Conservation (phyloP, 345 rosid genomes). For the Lumnitzera racemosa region DNA sequence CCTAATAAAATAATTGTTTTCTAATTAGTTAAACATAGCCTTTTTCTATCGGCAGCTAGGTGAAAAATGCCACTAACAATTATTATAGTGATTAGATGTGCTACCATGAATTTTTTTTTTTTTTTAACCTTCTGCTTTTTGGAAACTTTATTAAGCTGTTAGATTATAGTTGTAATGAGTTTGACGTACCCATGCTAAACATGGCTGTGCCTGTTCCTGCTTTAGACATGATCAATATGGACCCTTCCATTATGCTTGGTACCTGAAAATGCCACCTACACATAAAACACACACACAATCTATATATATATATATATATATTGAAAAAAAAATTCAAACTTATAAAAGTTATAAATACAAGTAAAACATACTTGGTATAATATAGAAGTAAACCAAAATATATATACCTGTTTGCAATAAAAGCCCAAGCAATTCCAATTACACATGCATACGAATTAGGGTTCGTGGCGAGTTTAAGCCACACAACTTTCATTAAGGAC, state of each 20-base stretch:
- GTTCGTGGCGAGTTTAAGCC: constrained; percentile 37
- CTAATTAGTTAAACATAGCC: too few relatives aligned
- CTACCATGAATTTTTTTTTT: too few relatives aligned
- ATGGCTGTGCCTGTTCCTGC: constrained; percentile 95
- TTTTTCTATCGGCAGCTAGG: too few relatives aligned
- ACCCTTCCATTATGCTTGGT: constrained; percentile 83
- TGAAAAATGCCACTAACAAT: too few relatives aligned
- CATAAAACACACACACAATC: not conserved
- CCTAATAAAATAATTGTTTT: too few relatives aligned
- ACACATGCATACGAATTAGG: constrained; percentile 39
- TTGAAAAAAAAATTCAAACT: too few relatives aligned
- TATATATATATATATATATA: not conserved
- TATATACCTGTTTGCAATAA: constrained; percentile 27
- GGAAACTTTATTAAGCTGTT: too few relatives aligned
- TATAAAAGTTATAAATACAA: too few relatives aligned
- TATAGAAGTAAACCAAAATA: not conserved
- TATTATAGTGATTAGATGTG: too few relatives aligned
- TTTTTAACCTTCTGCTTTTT: too few relatives aligned
- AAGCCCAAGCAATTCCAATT: constrained; percentile 41
- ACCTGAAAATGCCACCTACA: constrained; percentile 67
- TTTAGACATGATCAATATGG: constrained; percentile 66
- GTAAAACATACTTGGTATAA: too few relatives aligned
- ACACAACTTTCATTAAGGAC: constrained; percentile 44
- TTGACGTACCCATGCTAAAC: constrained; percentile 72
- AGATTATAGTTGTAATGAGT: too few relatives aligned